A percentile compares a stretch with the other conserved stretches of the same genome.
Evolutionary conservation across 331 rosid genomes (phyloP).

Genomic region (Stylosanthes scabra): DNA sequence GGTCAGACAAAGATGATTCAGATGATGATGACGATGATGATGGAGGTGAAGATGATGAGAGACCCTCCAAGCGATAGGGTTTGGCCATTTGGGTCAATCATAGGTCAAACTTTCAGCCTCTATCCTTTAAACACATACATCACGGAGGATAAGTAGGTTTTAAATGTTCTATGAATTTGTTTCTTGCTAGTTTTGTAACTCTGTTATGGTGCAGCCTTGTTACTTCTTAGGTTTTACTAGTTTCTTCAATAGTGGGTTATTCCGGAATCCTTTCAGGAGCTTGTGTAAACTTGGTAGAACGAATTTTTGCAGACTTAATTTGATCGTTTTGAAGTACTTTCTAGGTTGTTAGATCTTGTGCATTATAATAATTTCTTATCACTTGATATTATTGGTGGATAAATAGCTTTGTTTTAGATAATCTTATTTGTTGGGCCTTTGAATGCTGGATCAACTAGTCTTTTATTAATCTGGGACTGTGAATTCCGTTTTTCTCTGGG

Average conservation of each 20-base stretch:
- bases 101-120: conserved; percentile 51
- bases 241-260: conserved; percentile 42
- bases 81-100: conserved; percentile 35
- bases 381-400: conserved; percentile 45
- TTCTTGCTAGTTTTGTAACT: conserved; percentile 48
- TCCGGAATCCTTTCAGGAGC: background rate
- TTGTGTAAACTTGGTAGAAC: conserved; percentile 38
- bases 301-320: conserved; percentile 24
- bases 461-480: background rate
- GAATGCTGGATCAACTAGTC: background rate
- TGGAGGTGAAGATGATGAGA: conserved; percentile 82
- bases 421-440: background rate
- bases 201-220: conserved; percentile 47
- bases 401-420: background rate
- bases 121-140: conserved; percentile 43
- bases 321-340: conserved; percentile 35
- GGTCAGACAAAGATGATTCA: conserved; percentile 73
- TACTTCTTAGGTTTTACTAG: conserved; percentile 38
- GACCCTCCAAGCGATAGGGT: conserved; percentile 85
- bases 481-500: background rate
- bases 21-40: conserved; percentile 63
- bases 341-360: conserved; percentile 46
- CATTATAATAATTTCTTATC: conserved; percentile 22
- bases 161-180: conserved; percentile 32
- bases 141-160: conserved; percentile 47